These are phyloP conservation scores for Coprinopsis sp. DNA, from an alignment of 768 basidiomycete genomes.

Conservation along the genomic window DNA sequence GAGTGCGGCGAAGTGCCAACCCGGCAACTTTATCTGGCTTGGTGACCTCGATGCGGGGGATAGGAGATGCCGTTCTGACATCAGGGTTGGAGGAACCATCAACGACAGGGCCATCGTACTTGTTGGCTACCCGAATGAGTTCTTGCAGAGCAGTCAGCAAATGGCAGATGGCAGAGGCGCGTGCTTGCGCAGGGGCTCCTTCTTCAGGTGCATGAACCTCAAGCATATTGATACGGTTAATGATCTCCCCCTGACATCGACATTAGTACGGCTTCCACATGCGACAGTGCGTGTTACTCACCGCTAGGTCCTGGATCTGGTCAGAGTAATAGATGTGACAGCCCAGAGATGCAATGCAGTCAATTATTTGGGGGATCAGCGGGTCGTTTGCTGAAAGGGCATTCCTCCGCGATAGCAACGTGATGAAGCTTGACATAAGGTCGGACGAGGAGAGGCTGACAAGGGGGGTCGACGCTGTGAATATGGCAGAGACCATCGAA, in stretches of 20 bases:
- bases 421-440: slow-evolving; percentile 73
- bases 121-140: slow-evolving; percentile 60
- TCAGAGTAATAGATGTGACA: slow-evolving; percentile 94
- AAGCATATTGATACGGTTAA: slow-evolving; percentile 65
- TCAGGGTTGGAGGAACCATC: slow-evolving; percentile 1
- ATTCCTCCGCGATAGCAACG: slow-evolving; percentile 67
- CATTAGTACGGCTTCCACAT: no score
- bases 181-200: slow-evolving; percentile 10
- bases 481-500: slow-evolving; percentile 78
- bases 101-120: slow-evolving; percentile 29
- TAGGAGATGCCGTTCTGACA: not conserved
- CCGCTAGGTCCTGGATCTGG: slow-evolving; percentile 88
- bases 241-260: slow-evolving; percentile 57
- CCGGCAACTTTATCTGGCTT: slow-evolving; percentile 14
- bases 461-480: slow-evolving; percentile 76
- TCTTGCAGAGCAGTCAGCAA: slow-evolving; percentile 68
- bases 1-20: slow-evolving; percentile 52
- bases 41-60: not conserved
- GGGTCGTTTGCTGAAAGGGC: slow-evolving; percentile 57
- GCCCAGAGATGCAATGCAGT: slow-evolving; percentile 79
- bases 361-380: slow-evolving; percentile 63
- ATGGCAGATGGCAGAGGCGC: slow-evolving; percentile 65
- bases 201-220: slow-evolving; percentile 48
- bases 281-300: no score
- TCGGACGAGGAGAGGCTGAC: slow-evolving; percentile 91